Evolutionary conservation across 2,329 filamentous ascomycete species (phyloP), one percentile per base, ranked within the genome.

Genomic region (Verticillium albo-atrum): DNA sequence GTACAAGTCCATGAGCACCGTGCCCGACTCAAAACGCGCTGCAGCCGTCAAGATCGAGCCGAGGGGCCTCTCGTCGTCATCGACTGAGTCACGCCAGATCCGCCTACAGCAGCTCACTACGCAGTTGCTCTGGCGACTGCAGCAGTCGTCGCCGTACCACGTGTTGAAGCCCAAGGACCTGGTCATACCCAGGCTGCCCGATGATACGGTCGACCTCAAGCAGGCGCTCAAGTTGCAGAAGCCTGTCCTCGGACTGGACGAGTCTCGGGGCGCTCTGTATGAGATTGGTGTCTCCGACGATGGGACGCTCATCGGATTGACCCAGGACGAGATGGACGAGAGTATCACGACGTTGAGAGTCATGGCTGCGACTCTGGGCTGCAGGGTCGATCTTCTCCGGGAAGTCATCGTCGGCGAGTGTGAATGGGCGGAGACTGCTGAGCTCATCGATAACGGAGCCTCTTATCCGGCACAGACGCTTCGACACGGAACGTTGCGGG

Each of bases 261-360:
- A 97, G 71, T 97, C 92, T 17, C 89, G 91, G 65, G 95, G 95
- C 5, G 95, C 95, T 1, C 75, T 98, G 55, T 99, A 99, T 67
- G 94, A 99, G 73, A 96, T 99, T 72, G 95, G 95, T 0, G 92
- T 99, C 10, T 90, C 93, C 28, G 95, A 99, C 72, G 92, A 98
- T 75, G 95, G 95, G 7, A 92, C 89, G 0, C 87, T 99, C 60
- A 86, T 97, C 50, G 95, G 95, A 0, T 79, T 99, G 54, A 90
- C 91, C 2, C 87, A 90, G 64, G 92, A 97, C 70, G 95, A 99
- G 74, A 85, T 99, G 81, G 86, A 94, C 62, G 94, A 98, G 74
- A 97, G 92, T 71, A 80, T 98, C 62, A 84, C 83, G 50, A 97
- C 93, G 60, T 76, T 99, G 37, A 86, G 88, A 62, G 87, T 90